phyloP scores from a whole-genome alignment of 2,329 filamentous ascomycete species.

The Cercospora nicotianae region DNA sequence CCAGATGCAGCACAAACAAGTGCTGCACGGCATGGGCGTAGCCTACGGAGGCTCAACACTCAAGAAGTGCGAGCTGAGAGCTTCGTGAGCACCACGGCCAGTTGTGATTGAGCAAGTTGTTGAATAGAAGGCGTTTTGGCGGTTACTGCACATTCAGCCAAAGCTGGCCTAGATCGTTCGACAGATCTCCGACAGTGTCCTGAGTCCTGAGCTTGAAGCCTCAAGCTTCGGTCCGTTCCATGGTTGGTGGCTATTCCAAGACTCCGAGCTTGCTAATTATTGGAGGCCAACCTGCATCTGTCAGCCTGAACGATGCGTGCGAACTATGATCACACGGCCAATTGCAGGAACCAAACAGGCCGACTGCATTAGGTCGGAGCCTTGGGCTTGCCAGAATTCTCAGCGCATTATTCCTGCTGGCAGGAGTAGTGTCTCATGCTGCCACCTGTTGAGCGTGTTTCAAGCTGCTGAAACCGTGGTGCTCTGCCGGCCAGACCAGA shows the following conservation, averaged over 20 bases:
- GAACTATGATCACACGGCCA: neutral
- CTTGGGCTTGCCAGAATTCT: neutral
- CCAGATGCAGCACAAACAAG: neutral
- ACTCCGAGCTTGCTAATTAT: neutral
- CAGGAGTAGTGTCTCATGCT: neutral
- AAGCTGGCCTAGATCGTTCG: neutral
- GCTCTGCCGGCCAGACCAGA: neutral
- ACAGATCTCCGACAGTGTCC: neutral
- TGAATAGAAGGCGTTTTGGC: neutral
- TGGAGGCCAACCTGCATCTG: neutral
- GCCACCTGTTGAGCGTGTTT: neutral
- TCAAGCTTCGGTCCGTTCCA: slow-evolving; percentile 1
- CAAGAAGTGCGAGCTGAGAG: neutral
- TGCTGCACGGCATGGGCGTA: neutral
- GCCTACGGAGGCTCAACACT: no score
- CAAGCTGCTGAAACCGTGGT: neutral
- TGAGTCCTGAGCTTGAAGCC: neutral
- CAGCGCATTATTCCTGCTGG: neutral
- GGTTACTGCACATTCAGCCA: neutral
- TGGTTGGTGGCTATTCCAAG: neutral
- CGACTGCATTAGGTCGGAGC: neutral
- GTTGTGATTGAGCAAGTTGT: neutral
- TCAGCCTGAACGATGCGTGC: neutral
- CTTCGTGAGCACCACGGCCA: neutral
- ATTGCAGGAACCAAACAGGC: neutral